A percentile compares a stretch with the other conserved stretches of the same genome.
phyloP scores from a whole-genome alignment of 1,139 yeast species.

The Magnusiomyces sp. region DNA sequence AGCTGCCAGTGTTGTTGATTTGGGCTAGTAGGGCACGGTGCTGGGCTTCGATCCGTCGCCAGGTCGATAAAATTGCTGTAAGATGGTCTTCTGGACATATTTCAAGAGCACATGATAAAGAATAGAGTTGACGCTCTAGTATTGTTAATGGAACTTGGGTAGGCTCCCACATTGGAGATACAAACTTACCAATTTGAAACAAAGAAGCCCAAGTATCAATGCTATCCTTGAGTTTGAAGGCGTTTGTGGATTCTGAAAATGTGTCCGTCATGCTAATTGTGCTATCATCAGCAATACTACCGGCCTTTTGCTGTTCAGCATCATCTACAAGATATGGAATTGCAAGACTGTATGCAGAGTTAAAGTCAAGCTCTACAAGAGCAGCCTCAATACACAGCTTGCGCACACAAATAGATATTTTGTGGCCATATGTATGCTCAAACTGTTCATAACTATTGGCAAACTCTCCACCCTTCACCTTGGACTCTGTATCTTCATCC shows the following conservation, averaged over 20 bases:
- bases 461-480: too few relatives aligned
- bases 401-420: conserved; percentile 35
- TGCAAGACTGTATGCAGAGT: conserved; percentile 41
- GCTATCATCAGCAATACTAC: too few relatives aligned
- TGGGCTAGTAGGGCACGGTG: not conserved
- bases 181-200: conserved; percentile 49
- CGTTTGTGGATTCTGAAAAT: too few relatives aligned
- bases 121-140: conserved; percentile 38
- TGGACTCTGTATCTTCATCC: too few relatives aligned
- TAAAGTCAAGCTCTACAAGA: conserved; percentile 44
- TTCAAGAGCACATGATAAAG: conserved; percentile 39
- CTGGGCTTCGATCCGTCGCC: conserved; percentile 27
- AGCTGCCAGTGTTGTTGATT: not conserved
- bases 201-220: conserved; percentile 45
- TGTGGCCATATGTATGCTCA: not conserved
- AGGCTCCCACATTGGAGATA: conserved; percentile 42
- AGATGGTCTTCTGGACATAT: conserved; percentile 31
- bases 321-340: conserved; percentile 17
- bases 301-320: conserved; percentile 1
- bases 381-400: conserved; percentile 50
- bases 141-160: conserved; percentile 27
- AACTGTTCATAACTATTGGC: too few relatives aligned
- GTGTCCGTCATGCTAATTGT: not conserved
- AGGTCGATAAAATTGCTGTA: conserved; percentile 26
- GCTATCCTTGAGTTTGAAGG: not conserved